These are phyloP conservation scores for Protea cynaroides DNA, from an alignment of 164 flowering plant genomes.

Conservation along the genomic window DNA sequence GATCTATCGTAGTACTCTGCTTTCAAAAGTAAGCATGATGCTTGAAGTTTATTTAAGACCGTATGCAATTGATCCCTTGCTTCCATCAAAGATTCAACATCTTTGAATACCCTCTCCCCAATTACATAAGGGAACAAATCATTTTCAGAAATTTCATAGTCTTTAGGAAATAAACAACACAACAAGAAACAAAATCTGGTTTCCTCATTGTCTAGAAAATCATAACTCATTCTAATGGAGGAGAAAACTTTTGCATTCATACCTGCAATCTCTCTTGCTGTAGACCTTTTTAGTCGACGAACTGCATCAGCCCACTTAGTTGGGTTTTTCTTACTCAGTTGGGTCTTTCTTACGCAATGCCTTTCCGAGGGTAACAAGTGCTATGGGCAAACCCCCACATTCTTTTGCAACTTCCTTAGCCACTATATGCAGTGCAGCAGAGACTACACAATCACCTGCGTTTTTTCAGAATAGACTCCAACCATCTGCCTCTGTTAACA, in stretches of 20 bases:
- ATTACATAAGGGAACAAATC: not conserved
- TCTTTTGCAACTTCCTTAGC: constrained; percentile 12
- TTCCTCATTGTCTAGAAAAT: constrained; percentile 8
- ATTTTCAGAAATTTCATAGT: constrained; percentile 1
- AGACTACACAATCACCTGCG: constrained; percentile 6
- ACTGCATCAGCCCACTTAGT: constrained; percentile 11
- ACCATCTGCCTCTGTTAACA: constrained; percentile 12
- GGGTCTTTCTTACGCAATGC: constrained; percentile 10
- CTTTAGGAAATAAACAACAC: constrained; percentile 22
- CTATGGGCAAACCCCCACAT: constrained; percentile 25
- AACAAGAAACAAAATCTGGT: constrained; percentile 16
- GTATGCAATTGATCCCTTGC: not conserved
- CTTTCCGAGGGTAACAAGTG: constrained; percentile 15
- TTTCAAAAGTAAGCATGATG: constrained; percentile 4
- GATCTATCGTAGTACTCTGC: not conserved
- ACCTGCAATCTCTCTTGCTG: not conserved
- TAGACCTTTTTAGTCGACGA: constrained; percentile 4
- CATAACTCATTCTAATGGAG: constrained; percentile 16
- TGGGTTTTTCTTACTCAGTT: not conserved
- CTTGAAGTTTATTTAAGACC: constrained; percentile 4
- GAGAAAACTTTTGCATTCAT: constrained; percentile 1
- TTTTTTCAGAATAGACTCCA: constrained; percentile 15
- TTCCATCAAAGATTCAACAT: not conserved
- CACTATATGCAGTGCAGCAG: not conserved
- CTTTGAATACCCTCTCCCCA: not conserved